Conservation (phyloP, 257 asterid species). For the Eucommia ulmoides region DNA sequence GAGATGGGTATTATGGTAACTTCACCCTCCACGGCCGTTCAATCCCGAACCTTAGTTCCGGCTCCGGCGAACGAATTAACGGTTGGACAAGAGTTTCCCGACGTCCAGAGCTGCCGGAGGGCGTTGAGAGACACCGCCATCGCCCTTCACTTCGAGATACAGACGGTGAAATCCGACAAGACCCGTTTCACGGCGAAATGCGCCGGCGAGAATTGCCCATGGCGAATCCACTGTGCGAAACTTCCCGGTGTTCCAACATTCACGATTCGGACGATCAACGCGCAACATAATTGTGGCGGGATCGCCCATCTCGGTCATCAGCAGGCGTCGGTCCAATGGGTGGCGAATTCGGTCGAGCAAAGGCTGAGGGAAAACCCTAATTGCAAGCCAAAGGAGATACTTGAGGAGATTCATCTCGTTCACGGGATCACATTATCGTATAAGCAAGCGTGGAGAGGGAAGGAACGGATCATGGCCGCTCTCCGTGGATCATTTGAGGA, state of each 20-base stretch:
- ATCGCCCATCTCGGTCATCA: constrained; percentile 60
- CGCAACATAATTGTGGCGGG: constrained; percentile 49
- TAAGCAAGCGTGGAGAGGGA: constrained; percentile 80
- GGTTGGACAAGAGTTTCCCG: constrained; percentile 67
- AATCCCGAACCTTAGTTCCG: constrained; percentile 26
- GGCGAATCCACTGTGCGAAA: constrained; percentile 71
- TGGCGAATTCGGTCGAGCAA: constrained; percentile 51
- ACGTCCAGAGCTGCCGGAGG: constrained; percentile 53
- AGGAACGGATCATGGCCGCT: constrained; percentile 51
- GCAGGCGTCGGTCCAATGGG: constrained; percentile 77
- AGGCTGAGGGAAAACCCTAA: constrained; percentile 51
- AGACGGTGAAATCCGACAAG: constrained; percentile 63
- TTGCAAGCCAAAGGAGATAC: constrained; percentile 55
- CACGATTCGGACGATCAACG: constrained; percentile 48
- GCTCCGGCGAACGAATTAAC: constrained; percentile 32
- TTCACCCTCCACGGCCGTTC: constrained; percentile 18
- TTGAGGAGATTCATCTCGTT: constrained; percentile 58
- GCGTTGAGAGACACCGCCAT: constrained; percentile 64
- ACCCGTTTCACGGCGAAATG: constrained; percentile 70
- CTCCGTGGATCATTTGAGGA: constrained; percentile 62
- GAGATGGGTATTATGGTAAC: constrained; percentile 19
- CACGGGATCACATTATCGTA: constrained; percentile 63
- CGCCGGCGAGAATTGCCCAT: constrained; percentile 62
- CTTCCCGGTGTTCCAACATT: constrained; percentile 62
- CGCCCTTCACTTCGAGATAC: constrained; percentile 61